phyloP scores from a whole-genome alignment of 2,329 filamentous ascomycete genomes.

The Exophiala calicioides region DNA sequence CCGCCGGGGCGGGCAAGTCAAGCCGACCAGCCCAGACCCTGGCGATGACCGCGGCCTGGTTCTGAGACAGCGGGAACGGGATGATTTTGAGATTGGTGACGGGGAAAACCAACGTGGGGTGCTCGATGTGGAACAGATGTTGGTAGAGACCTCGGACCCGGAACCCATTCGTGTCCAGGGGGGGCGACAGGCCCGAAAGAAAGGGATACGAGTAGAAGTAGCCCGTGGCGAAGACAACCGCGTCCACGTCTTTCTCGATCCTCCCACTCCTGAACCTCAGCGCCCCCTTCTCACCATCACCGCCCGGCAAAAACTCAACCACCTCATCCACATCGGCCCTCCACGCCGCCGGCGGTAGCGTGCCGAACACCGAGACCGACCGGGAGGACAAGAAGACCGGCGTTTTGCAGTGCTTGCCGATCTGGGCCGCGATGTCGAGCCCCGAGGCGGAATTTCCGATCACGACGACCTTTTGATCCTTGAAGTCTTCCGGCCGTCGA shows the following conservation, averaged over 20 bases:
- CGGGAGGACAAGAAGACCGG: constrained; percentile 67
- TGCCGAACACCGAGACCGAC: constrained; percentile 45
- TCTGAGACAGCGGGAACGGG: constrained; percentile 80
- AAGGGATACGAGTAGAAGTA: constrained; percentile 87
- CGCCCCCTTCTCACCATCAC: constrained; percentile 54
- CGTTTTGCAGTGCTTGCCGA: constrained; percentile 60
- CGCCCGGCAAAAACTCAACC: constrained; percentile 54
- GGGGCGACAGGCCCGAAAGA: constrained; percentile 37
- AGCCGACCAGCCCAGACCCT: constrained; percentile 75
- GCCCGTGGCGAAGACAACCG: constrained; percentile 82
- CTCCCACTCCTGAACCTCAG: constrained; percentile 68
- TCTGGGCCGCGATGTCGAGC: constrained; percentile 77
- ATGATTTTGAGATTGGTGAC: constrained; percentile 78
- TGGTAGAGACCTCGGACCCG: constrained; percentile 73
- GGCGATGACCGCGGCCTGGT: constrained; percentile 74
- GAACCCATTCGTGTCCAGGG: constrained; percentile 66
- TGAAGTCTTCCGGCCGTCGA: constrained; percentile 64
- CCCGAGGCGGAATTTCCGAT: constrained; percentile 85
- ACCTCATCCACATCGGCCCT: constrained; percentile 62
- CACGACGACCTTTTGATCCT: constrained; percentile 72
- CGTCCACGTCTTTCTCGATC: constrained; percentile 68
- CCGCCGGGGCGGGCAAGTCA: constrained; percentile 59
- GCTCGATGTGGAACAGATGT: constrained; percentile 73
- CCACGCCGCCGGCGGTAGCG: constrained; percentile 40
- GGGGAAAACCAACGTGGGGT: constrained; percentile 77